phyloP scores from a whole-genome alignment of 768 basidiomycete species.

The Russula earlei region DNA sequence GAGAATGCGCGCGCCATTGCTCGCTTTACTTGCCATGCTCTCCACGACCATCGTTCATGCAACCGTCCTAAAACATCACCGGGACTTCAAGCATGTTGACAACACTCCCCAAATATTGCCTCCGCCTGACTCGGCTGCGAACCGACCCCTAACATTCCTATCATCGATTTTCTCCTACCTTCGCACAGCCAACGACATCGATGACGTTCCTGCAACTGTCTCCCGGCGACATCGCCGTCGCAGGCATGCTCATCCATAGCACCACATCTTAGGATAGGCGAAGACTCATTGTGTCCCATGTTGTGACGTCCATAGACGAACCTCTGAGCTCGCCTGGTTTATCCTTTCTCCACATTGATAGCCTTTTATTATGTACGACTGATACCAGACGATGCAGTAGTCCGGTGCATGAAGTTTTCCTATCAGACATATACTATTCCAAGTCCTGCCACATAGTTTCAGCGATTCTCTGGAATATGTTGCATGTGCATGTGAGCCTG shows the following conservation, averaged over 20 bases:
- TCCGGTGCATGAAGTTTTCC: background rate
- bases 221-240: constrained; percentile 4
- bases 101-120: background rate
- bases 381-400: background rate
- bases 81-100: background rate
- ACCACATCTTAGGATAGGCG: background rate
- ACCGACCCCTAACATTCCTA: background rate
- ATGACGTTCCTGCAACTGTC: background rate
- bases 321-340: background rate
- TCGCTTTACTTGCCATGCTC: constrained; percentile 1
- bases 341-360: background rate
- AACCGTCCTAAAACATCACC: background rate
- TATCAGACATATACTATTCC: background rate
- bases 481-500: background rate
- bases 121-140: background rate
- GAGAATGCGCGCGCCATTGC: background rate
- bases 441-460: background rate
- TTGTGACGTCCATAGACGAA: background rate
- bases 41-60: background rate
- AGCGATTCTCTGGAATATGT: background rate
- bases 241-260: constrained; percentile 8
- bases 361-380: background rate
- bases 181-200: background rate
- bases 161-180: background rate
- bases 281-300: background rate